Conservation (phyloP, 768 basidiomycete species). For the Trametes cinnabarina region DNA sequence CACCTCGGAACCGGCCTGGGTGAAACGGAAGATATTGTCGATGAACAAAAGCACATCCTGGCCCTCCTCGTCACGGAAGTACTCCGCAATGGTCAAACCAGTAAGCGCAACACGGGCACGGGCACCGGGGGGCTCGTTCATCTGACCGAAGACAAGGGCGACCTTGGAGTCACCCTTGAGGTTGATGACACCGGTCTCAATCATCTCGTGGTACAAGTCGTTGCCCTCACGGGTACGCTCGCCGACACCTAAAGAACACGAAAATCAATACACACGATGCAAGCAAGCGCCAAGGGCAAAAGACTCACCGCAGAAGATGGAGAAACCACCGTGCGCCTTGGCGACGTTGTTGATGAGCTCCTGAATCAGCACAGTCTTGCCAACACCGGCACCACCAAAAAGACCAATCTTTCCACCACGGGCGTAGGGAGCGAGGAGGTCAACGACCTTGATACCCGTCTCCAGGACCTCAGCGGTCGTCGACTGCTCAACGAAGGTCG, state of each 20-base stretch:
- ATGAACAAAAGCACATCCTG: conserved; percentile 99
- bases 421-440: conserved; percentile 98
- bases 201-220: conserved; percentile 99
- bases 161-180: conserved; percentile 99
- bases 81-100: conserved; percentile 98
- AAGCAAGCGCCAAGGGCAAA: not conserved
- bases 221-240: conserved; percentile 99
- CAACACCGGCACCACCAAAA: conserved; percentile 99
- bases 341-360: conserved; percentile 99
- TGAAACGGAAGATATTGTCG: conserved; percentile 99
- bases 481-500: conserved; percentile 96
- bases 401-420: conserved; percentile 99
- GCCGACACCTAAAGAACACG: conserved; percentile 70
- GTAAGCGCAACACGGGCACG: conserved; percentile 99
- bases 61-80: conserved; percentile 99
- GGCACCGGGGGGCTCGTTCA: conserved; percentile 99
- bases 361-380: conserved; percentile 99
- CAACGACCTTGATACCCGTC: conserved; percentile 99
- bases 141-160: conserved; percentile 99
- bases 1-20: conserved; percentile 99
- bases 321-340: conserved; percentile 99
- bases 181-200: conserved; percentile 99
- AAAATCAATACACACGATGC: not conserved
- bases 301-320: conserved; percentile 89
- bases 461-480: conserved; percentile 98